Conservation (phyloP, 2,329 filamentous ascomycete genomes). For the Talaromyces funiculosus region DNA sequence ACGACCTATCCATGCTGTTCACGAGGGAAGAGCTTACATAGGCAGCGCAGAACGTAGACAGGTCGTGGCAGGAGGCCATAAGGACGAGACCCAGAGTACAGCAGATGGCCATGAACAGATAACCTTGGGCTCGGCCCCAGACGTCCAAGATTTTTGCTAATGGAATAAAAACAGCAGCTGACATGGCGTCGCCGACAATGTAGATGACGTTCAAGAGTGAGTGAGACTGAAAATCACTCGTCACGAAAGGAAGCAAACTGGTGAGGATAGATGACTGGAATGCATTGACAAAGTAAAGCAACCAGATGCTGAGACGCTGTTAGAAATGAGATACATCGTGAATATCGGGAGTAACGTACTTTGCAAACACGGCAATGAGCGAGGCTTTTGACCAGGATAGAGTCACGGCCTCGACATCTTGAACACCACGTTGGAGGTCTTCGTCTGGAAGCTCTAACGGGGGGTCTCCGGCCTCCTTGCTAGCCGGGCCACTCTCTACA, state of each 20-base stretch:
- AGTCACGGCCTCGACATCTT: slow-evolving; percentile 19
- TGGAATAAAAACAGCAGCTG: slow-evolving; percentile 52
- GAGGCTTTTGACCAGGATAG: slow-evolving; percentile 35
- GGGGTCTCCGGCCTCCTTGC: not conserved
- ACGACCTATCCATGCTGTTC: not conserved
- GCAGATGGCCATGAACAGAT: slow-evolving; percentile 41
- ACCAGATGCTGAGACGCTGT: slow-evolving; percentile 26
- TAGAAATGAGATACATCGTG: not conserved
- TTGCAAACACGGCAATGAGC: slow-evolving; percentile 45
- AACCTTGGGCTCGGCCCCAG: slow-evolving; percentile 54
- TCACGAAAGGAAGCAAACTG: slow-evolving; percentile 39
- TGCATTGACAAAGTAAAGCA: slow-evolving; percentile 32
- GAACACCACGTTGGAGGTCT: slow-evolving; percentile 22
- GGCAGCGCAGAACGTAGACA: slow-evolving; percentile 56
- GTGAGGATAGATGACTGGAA: slow-evolving; percentile 29
- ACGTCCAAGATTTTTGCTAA: slow-evolving; percentile 57
- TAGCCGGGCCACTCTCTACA: not conserved
- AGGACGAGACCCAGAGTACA: slow-evolving; percentile 48
- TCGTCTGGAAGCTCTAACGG: not conserved
- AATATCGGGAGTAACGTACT: slow-evolving; percentile 17
- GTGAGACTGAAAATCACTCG: slow-evolving; percentile 46
- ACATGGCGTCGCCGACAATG: slow-evolving; percentile 50
- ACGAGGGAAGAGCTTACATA: slow-evolving; percentile 37
- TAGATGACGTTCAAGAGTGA: slow-evolving; percentile 48
- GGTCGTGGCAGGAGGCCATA: slow-evolving; percentile 55